Conservation (phyloP, 169 alveolate species). For the Prorocentrum cordatum region DNA sequence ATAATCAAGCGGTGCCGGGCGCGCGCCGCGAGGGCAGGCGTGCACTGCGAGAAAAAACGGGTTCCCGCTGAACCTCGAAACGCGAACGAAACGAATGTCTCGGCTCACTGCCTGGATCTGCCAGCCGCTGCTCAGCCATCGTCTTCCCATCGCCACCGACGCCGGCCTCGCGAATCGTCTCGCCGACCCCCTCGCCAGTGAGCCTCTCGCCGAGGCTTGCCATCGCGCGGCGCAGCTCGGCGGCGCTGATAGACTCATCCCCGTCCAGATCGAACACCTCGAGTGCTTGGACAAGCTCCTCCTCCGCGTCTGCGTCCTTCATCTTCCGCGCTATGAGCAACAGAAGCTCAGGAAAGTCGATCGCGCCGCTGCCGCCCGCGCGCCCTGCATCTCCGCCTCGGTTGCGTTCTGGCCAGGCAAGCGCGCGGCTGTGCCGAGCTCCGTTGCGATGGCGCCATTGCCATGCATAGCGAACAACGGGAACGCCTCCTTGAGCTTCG, state of each 20-base stretch:
- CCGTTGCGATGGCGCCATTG: conserved; percentile 97
- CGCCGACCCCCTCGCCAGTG: conserved; percentile 98
- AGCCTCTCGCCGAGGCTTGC: conserved; percentile 96
- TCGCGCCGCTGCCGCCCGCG: conserved; percentile 90
- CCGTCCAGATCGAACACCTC: conserved; percentile 95
- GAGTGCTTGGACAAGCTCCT: conserved; percentile 98
- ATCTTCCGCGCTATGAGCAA: conserved; percentile 98
- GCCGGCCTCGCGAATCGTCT: conserved; percentile 98
- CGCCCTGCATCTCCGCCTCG: conserved; percentile 93
- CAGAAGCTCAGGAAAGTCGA: conserved; percentile 98
- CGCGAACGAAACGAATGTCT: too few species aligned
- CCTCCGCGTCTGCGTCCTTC: conserved; percentile 98
- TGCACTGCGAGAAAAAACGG: too few species aligned
- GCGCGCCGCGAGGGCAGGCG: too few species aligned
- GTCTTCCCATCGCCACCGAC: conserved; percentile 98
- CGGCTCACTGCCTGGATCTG: too few species aligned
- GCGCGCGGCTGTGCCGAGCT: conserved; percentile 93
- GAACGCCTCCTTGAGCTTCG: conserved; percentile 97
- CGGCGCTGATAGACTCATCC: conserved; percentile 94
- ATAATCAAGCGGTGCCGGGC: too few species aligned
- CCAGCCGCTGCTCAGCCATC: too few species aligned
- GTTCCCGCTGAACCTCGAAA: too few species aligned
- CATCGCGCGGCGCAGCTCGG: conserved; percentile 98
- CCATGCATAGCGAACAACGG: conserved; percentile 99
- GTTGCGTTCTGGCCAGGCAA: conserved; percentile 92